Base-by-base conservation (phyloP, 352 stramenopile species). In the Phytophthora pini region DNA sequence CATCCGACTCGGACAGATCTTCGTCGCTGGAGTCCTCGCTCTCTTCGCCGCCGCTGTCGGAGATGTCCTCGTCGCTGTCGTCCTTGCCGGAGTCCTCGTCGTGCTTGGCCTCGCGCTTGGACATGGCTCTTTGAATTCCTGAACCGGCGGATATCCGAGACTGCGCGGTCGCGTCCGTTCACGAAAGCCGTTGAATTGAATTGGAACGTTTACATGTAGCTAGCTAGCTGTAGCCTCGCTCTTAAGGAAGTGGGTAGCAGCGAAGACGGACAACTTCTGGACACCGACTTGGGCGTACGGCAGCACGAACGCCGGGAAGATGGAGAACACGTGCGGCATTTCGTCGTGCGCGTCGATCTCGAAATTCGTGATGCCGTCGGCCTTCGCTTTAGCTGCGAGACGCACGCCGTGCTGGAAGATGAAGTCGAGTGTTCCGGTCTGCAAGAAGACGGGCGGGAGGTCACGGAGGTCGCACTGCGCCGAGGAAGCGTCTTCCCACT, bases 1-100 rank as follows among this genome's bases (percentile, higher is more conserved):
- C 77, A 2, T 72, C 83, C 0, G 86, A 94, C 65, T 89, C 82
- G 53, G 84, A 91, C 44, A 92, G 70, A 34, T 94, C 84, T 47
- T 92, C 79, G 29, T 94, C 80, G 36, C 79, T 89, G 8, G 78
- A 90, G 40, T 81, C 77, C 24, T 74, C 65, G 9, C 72, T 66
- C 32, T 65, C 67, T 9, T 66, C 70, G 5, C 73, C 76, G 24
- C 72, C 76, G 52, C 70, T 80, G 4, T 76, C 68, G 15, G 77
- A 87, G 51, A 79, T 82, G 27, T 90, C 81, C 22, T 90, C 79
- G 22, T 86, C 78, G 11, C 77, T 76, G 1, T 78, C 72, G 1
- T 78, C 73, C 7, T 89, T 80, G 0, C 59, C 65, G n/a, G 48
- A 68, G 39, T 78, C 68, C 10, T 88, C 81, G 22, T 76, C 76